These are phyloP conservation scores for Tetrahymena borealis DNA, from an alignment of 73 alveolate species.

Conservation along the genomic window DNA sequence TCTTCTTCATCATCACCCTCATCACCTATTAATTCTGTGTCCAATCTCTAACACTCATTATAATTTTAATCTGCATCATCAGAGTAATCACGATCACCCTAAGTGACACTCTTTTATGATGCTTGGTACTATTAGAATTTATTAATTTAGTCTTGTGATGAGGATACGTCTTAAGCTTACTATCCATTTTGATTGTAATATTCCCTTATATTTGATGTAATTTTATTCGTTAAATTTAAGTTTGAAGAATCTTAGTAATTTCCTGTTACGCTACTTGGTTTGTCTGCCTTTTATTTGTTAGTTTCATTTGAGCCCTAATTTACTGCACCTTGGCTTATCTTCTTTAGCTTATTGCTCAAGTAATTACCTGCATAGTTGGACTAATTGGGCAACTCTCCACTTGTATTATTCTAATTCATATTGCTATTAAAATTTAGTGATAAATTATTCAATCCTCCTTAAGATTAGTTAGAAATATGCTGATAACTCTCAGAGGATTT, in stretches of 20 bases:
- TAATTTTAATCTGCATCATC: background rate
- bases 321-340: background rate
- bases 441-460: background rate
- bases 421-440: background rate
- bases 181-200: background rate
- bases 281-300: background rate
- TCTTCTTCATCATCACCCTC: background rate
- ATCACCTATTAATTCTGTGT: background rate
- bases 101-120: background rate
- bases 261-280: background rate
- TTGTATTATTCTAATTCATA: background rate
- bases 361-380: background rate
- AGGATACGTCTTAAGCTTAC: background rate
- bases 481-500: background rate
- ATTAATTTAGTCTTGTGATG: background rate
- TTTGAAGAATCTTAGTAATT: background rate
- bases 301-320: background rate
- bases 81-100: background rate
- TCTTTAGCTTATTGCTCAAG: background rate
- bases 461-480: background rate
- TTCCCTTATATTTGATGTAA: background rate
- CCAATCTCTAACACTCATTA: background rate
- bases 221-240: background rate
- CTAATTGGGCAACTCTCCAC: background rate
- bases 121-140: background rate